Base-by-base conservation (phyloP, 2,329 filamentous ascomycete genomes). In the Pseudofabraea citricarpa region DNA sequence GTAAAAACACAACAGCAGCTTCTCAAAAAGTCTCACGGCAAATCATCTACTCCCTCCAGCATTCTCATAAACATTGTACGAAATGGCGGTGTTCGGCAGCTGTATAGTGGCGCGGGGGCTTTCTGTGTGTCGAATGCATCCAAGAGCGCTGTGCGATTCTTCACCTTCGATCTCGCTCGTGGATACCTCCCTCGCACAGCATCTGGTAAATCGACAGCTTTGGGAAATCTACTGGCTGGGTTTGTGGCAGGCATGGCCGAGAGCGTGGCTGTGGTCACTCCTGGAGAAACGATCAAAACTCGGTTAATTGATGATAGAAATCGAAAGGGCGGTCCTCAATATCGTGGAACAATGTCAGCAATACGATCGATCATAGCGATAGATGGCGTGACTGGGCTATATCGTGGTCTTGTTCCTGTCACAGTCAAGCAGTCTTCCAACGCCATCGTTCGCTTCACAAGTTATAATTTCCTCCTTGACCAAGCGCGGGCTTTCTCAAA, bases 201-300 rank as follows among this genome's bases (percentile, higher is more conserved):
- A 16, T 12, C n/a, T 3, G 33, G 35, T 1, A 16, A 32, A 16
- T 36, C 44, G 4, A 56, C 40, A 22, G 49, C 53, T 21, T 36
- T 44, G 41, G 48, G 53, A 1, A 58, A 51, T 26, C 48, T 58
- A 15, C 38, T 55, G 0, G 47, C 58, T 0, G 57, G 56, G 6
- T 36, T 60, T 0, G 48, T 45, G 13, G 57, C 55, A 1, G 56
- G 57, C 0, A 32, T 54, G 2, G 41, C 47, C 0, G 56, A 58
- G 36, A 53, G 49, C 12, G 31, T 58, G 2, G 40, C 50, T 4
- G 55, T 60, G 13, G 55, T 60, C 12, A 56, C 56, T 16, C 55
- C 58, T 10, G 55, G 55, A 6, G 56, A 60, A 39, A 55, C 54
- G 26, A 36, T 58, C 37, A 59, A 60, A 36, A 61, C 53, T 5